phyloP scores from a whole-genome alignment of 805 yeast genomes.

The Starmerella sp. region DNA sequence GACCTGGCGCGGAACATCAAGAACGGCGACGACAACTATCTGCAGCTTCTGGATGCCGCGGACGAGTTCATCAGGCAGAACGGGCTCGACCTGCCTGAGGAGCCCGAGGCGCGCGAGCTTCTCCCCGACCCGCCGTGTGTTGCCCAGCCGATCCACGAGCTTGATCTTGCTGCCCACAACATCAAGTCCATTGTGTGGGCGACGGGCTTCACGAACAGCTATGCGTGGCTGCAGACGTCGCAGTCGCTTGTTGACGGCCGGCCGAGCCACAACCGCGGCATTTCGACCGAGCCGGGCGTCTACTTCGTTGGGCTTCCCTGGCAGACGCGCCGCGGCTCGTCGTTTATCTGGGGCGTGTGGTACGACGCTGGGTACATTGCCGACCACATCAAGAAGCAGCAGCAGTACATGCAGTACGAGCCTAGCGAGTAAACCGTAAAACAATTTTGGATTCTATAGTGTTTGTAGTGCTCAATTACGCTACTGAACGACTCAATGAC shows the following conservation, averaged over 20 bases:
- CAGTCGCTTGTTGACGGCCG: slow-evolving; percentile 8
- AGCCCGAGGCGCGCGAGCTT: slow-evolving; percentile 13
- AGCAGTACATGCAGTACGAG: slow-evolving; percentile 8
- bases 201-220: slow-evolving; percentile 17
- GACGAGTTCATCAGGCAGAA: slow-evolving; percentile 11
- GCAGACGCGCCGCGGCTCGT: slow-evolving; percentile 20
- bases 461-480: too few relatives aligned
- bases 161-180: slow-evolving; percentile 6
- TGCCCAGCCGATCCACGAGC: slow-evolving; percentile 7
- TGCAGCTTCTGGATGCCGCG: slow-evolving; percentile 14
- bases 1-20: slow-evolving; percentile 12
- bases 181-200: slow-evolving; percentile 19
- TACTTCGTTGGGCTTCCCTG: slow-evolving; percentile 20
- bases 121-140: slow-evolving; percentile 13
- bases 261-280: slow-evolving; percentile 16
- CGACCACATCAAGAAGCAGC: slow-evolving; percentile 16
- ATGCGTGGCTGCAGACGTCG: slow-evolving; percentile 12
- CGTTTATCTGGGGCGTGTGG: slow-evolving; percentile 22
- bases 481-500: too few relatives aligned
- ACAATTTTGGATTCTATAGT: too few relatives aligned
- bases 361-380: slow-evolving; percentile 16
- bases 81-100: slow-evolving; percentile 17
- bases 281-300: slow-evolving; percentile 16
- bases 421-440: neutral
- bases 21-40: slow-evolving; percentile 16